Evolutionary conservation across 1,139 yeast genomes (phyloP), one percentile per base, ranked within the genome.

Genomic region (Suhomyces panamericanus): DNA sequence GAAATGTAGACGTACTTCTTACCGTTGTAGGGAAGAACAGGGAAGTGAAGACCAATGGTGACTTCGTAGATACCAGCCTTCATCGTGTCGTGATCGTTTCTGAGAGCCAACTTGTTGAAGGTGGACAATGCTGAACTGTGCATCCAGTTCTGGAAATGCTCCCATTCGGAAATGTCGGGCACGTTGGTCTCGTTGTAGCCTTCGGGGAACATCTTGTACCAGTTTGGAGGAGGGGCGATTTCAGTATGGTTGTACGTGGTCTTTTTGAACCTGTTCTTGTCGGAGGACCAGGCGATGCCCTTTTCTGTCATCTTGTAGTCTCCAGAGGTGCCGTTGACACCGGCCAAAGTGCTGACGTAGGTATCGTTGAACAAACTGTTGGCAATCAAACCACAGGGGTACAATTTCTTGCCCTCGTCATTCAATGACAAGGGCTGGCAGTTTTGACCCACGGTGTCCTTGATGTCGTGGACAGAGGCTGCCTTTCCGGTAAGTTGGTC

Each of bases 111-210:
- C 65, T 90, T 90, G 58, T 87, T 81, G 61, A 95, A 93, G 27
- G 82, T 82, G 9, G 98, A 85, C 50, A 95, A 75, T 0, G 93
- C 98, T 3, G 97, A 85, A 2, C 98, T 85, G 58, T 90, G 83
- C 97, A 93, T 91, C 99, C 99, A 93, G 63, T 91, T 93, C 67
- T 93, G 98, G 62, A 93, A 83, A 58, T 88, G 89, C 49, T 75
- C 80, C 93, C 95, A 85, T 9, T 71, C 67, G 15, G 85, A 75
- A 38, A 88, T 72, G 62, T 93, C 93, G 3, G 98, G 99, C 47
- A 93, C 62, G 60, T 89, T 90, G 11, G 83, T 82, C 24, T 80
- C 85, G 15, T 86, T 90, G 68, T 93, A 93, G 0, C 98, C 98
- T 51, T 90, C 63, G n/a, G 99, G 99, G 63, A 63, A 93, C 69